Evolutionary conservation across 495 filamentous ascomycete genomes (phyloP), one percentile per base, ranked within the genome.

Genomic region (Aspergillus taichungensis): DNA sequence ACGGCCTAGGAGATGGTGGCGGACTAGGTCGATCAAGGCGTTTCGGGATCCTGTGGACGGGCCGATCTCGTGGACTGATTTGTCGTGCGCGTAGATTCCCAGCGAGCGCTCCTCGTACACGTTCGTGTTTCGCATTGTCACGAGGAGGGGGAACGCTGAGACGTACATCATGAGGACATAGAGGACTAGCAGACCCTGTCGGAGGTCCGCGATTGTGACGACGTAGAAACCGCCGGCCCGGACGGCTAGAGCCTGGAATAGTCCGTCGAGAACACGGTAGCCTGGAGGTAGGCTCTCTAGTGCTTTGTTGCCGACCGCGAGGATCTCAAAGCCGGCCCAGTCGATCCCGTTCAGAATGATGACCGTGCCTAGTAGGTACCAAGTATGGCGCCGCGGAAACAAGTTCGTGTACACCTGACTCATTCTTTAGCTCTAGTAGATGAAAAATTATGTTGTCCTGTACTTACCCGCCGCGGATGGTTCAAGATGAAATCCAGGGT

Each of bases 121-220:
- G 61, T 87, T 87, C 39, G 82, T 84, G 54, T 78, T 75, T 43
- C 76, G 76, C 47, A 84, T 82, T 6, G 76, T 78, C 29, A 84
- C 51, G 9, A 69, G 49, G 24, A 72, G 77, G 6, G 80, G 80
- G 50, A 75, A 82, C 36, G 74, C 77, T 24, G 70, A 76, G 32
- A 84, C 78, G 61, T 91, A 94, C 86, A 94, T 94, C 87, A 92
- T 94, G 18, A 91, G 76, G n/a, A 88, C 79, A 60, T 94, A 94
- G 14, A 92, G 69, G 11, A 88, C 74, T 49, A 89, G 83, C 1
- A 94, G 67, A 3, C 80, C 80, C 43, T 88, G 82, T 18, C 80
- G 82, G 5, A 91, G 67, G 13, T 71, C 68, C 9, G 85, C 58
- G 34, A 94, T 88, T 5, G 71, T 59, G 34, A 95, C 80, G 37